Evolutionary conservation across 2,329 filamentous ascomycete species (phyloP).

Genomic region (Pseudocercospora pini-densiflorae): DNA sequence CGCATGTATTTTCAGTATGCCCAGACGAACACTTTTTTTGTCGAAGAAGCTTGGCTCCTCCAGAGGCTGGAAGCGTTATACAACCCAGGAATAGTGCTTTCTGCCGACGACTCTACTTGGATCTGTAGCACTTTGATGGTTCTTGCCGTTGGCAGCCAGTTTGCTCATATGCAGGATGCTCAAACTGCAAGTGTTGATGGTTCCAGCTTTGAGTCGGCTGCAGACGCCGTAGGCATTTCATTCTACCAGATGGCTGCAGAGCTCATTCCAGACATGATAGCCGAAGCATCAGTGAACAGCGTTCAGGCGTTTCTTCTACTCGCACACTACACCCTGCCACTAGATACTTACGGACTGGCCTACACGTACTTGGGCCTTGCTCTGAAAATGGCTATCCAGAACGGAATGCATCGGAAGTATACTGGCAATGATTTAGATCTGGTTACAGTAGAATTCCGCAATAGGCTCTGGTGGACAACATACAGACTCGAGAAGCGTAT

Average conservation of each 20-base stretch:
- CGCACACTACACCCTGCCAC: slow-evolving; percentile 59
- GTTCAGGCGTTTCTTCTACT: slow-evolving; percentile 62
- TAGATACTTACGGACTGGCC: slow-evolving; percentile 61
- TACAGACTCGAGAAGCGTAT: slow-evolving; percentile 59
- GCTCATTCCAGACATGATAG: slow-evolving; percentile 61
- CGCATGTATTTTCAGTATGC: slow-evolving; percentile 51
- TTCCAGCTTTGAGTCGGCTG: slow-evolving; percentile 39
- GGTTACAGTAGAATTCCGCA: slow-evolving; percentile 44
- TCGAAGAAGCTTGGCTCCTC: slow-evolving; percentile 48
- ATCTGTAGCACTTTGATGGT: slow-evolving; percentile 45
- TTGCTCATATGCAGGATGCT: slow-evolving; percentile 40
- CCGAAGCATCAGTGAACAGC: slow-evolving; percentile 58
- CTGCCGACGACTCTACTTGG: slow-evolving; percentile 45
- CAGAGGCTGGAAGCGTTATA: slow-evolving; percentile 47
- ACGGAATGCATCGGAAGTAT: slow-evolving; percentile 60
- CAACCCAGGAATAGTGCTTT: slow-evolving; percentile 41
- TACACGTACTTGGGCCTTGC: slow-evolving; percentile 63
- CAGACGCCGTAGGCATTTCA: slow-evolving; percentile 51
- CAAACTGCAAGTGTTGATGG: slow-evolving; percentile 1
- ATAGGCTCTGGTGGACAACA: slow-evolving; percentile 27
- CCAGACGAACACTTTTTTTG: slow-evolving; percentile 50
- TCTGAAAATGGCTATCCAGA: slow-evolving; percentile 63
- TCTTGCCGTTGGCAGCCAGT: slow-evolving; percentile 50
- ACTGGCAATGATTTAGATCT: slow-evolving; percentile 49
- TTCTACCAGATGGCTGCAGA: slow-evolving; percentile 62